Percentiles rank a stretch among this genome's conserved stretches.
Evolutionary conservation across 768 basidiomycete species (phyloP).

Genomic region (Calocybe cyanea): DNA sequence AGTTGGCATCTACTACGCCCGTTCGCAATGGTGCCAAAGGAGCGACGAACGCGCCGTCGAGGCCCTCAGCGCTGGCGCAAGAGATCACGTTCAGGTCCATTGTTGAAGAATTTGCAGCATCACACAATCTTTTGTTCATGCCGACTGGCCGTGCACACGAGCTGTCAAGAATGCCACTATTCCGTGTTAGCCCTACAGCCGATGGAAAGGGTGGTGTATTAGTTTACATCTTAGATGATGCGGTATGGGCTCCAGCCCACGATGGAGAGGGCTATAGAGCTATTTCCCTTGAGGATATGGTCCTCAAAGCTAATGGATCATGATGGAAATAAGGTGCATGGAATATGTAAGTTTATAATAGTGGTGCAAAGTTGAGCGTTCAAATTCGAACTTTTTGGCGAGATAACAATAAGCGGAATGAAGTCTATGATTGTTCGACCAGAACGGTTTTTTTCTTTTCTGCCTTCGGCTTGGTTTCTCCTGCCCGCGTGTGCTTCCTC

Average conservation of each 20-base stretch:
- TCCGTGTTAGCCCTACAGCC: conserved; percentile 69
- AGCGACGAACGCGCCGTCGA: conserved; percentile 27
- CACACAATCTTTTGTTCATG: conserved; percentile 85
- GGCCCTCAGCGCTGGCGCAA: conserved; percentile 50
- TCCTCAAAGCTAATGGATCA: conserved; percentile 46
- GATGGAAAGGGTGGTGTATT: conserved; percentile 86
- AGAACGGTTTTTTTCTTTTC: conserved; percentile 88
- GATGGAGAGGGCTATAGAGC: conserved; percentile 66
- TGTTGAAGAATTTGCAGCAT: conserved; percentile 85
- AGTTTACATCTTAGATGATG: conserved; percentile 90
- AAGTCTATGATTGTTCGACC: conserved; percentile 61
- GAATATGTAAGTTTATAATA: neutral
- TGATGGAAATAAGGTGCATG: neutral
- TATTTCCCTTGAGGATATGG: conserved; percentile 87
- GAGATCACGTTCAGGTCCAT: conserved; percentile 93
- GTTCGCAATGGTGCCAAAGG: conserved; percentile 21
- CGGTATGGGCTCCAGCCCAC: conserved; percentile 75
- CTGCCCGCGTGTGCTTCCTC: conserved; percentile 83
- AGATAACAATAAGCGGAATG: no score
- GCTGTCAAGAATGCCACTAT: conserved; percentile 84
- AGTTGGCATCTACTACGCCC: conserved; percentile 26
- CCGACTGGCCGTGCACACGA: conserved; percentile 85
- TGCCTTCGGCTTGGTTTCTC: conserved; percentile 83
- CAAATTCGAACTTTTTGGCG: no score
- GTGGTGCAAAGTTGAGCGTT: no score